Evolutionary conservation across 2,329 filamentous ascomycete species (phyloP).

Genomic region (Fusarium drepaniforme): DNA sequence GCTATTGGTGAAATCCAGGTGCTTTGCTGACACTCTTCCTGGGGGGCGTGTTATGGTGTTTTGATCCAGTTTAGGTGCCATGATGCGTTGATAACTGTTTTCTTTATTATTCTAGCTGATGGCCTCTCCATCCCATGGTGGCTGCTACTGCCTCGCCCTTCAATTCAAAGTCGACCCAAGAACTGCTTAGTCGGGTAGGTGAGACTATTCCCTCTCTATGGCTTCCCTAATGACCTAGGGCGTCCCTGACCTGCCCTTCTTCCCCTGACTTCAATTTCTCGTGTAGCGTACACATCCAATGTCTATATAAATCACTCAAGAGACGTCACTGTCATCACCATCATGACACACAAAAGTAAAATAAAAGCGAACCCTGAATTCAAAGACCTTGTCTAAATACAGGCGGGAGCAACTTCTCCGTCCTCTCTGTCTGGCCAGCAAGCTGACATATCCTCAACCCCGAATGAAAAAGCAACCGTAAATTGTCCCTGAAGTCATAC

Average conservation of each 20-base stretch:
- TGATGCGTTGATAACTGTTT: not conserved
- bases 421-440: constrained; percentile 28
- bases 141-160: not conserved
- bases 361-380: constrained; percentile 36
- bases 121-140: not conserved
- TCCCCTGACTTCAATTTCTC: not conserved
- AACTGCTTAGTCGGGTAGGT: not conserved
- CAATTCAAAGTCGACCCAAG: not conserved
- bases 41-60: not conserved
- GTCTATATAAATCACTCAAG: not conserved
- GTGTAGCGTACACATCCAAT: not conserved
- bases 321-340: not conserved
- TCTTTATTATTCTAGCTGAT: not conserved
- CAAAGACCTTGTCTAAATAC: constrained; percentile 42
- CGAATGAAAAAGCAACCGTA: constrained; percentile 34
- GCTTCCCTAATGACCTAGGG: not conserved
- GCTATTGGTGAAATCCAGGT: not conserved
- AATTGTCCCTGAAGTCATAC: constrained; percentile 44
- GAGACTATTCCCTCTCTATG: not conserved
- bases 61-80: not conserved
- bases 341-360: constrained; percentile 2
- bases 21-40: not conserved
- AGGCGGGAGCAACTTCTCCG: constrained; percentile 30
- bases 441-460: constrained; percentile 28
- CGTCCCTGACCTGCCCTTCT: not conserved